Conservation (phyloP, 1,284 basidiomycete species). For the Vanrija humicola region DNA sequence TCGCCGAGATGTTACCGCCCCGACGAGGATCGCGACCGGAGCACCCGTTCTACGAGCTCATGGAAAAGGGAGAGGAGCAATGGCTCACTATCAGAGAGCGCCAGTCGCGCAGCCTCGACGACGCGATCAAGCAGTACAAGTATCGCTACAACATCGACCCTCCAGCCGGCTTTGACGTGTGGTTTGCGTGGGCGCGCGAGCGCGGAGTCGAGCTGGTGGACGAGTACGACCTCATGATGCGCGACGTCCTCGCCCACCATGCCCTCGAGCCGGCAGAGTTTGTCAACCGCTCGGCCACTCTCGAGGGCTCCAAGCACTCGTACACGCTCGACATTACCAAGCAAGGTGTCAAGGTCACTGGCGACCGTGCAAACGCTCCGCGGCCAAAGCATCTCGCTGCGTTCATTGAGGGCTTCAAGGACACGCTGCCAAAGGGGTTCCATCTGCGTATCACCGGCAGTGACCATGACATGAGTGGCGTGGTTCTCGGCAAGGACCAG, state of each 20-base stretch:
- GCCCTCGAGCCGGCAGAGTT: constrained; percentile 40
- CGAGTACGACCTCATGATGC: constrained; percentile 52
- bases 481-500: constrained; percentile 49
- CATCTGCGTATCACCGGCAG: constrained; percentile 40
- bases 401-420: constrained; percentile 40
- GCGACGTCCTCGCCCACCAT: constrained; percentile 43
- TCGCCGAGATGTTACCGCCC: constrained; percentile 11
- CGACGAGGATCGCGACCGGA: constrained; percentile 18
- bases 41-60: constrained; percentile 47
- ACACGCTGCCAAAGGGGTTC: constrained; percentile 37
- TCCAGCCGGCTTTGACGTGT: constrained; percentile 50
- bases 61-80: constrained; percentile 42
- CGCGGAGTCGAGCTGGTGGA: constrained; percentile 75
- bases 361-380: constrained; percentile 25
- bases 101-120: constrained; percentile 56
- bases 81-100: constrained; percentile 26
- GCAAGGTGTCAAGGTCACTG: constrained; percentile 22
- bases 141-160: constrained; percentile 52
- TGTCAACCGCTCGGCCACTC: constrained; percentile 25
- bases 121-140: constrained; percentile 59
- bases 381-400: constrained; percentile 34
- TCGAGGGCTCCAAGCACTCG: constrained; percentile 24
- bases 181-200: constrained; percentile 61
- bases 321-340: constrained; percentile 38
- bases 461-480: constrained; percentile 47